Percentiles rank a stretch among this genome's conserved stretches.
Conservation (phyloP, 1,284 basidiomycete genomes). For the Psilocybe mexicana region DNA sequence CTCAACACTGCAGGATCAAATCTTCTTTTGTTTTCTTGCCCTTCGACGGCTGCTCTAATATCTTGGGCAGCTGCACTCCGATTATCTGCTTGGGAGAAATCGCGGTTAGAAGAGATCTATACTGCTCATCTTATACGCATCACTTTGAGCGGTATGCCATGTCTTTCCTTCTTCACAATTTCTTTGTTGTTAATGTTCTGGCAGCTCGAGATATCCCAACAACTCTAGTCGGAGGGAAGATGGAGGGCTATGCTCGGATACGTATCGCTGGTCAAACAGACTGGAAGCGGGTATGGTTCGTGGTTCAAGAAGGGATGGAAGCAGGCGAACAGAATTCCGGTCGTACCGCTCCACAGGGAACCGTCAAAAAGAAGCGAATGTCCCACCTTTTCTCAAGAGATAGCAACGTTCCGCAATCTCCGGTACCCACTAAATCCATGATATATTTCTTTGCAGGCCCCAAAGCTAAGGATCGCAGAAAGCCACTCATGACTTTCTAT, state of each 20-base stretch:
- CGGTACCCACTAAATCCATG: constrained; percentile 42
- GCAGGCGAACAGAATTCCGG: constrained; percentile 22
- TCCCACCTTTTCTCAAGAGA: constrained; percentile 63
- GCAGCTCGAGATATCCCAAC: constrained; percentile 68
- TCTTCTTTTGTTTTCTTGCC: constrained; percentile 86
- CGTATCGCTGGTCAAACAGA: constrained; percentile 94
- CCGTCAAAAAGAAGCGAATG: constrained; percentile 60
- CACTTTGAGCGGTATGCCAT: constrained; percentile 46
- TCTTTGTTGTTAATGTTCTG: constrained; percentile 6
- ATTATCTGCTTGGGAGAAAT: constrained; percentile 93
- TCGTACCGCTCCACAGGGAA: constrained; percentile 13
- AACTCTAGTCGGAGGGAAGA: constrained; percentile 69
- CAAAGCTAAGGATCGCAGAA: constrained; percentile 73
- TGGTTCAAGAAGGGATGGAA: constrained; percentile 54
- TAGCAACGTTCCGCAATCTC: constrained; percentile 19
- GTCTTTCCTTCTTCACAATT: constrained; percentile 1
- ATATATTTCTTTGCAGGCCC: constrained; percentile 61
- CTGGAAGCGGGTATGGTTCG: constrained; percentile 94
- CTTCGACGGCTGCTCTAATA: constrained; percentile 66
- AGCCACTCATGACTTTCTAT: constrained; percentile 47
- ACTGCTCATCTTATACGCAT: constrained; percentile 91
- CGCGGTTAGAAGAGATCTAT: constrained; percentile 95
- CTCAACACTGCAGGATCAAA: constrained; percentile 96
- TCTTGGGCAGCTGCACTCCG: constrained; percentile 94
- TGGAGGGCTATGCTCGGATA: constrained; percentile 93